Base-by-base conservation (phyloP, 257 asterid genomes). In the Eustoma russellianum region DNA sequence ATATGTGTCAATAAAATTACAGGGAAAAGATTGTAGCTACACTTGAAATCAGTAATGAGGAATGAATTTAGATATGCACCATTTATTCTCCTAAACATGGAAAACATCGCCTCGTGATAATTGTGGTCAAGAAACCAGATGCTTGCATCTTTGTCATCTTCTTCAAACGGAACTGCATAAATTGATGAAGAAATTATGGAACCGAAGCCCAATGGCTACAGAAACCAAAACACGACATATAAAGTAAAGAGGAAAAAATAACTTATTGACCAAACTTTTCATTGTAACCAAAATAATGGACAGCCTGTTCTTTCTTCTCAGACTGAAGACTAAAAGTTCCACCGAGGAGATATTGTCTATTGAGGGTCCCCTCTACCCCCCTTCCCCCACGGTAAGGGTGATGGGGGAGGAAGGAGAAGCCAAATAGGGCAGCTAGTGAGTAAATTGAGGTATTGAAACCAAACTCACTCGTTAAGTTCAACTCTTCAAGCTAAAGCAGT, bases 71-170 rank as follows among this genome's bases (percentile, higher is more conserved):
- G 43, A 38, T 38, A 38, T 38, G 43, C 65, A 91, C 98, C 98
- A 61, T 91, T 87, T 46, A 91, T 91, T 69, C 96, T 85, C 62
- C 94, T 78, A 70, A 87, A 87, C 98, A 87, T 91, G 19, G 96
- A 77, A 82, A 87, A 84, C 95, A 91, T 91, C 1, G 96, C 66
- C 24, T 88, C 98, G 51, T 91, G 98, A 66, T 91, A 91, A 69
- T 91, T 83, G 66, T 91, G 98, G 68, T 91, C 96, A 69, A 91
- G 96, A 74, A 91, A 91, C 89, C 94, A 91, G 68, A 91, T 91
- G 78, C 93, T 77, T 7, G 95, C 77, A 66, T 91, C 98, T 80
- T 78, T 79, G 61, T 84, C 98, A 41, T 91, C 98, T 76, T 91
- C 98, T 78, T 91, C 98, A 66, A 91, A 91, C 58, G 98, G 96